These are phyloP conservation scores for Beauveria medogensis DNA, from an alignment of 2,329 filamentous ascomycete species.

Conservation along the genomic window DNA sequence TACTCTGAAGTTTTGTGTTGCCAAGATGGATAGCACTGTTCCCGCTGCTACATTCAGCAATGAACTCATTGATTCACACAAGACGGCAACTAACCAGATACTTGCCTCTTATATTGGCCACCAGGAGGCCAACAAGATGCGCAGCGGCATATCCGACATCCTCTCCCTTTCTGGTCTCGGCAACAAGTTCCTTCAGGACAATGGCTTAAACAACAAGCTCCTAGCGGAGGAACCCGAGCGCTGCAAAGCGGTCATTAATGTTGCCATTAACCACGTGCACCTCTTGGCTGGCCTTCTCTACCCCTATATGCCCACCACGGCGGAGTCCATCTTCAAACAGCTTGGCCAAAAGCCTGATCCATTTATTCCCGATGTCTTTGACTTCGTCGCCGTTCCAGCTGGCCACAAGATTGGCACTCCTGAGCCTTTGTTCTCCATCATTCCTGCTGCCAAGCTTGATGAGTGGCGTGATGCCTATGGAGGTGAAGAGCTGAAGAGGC, in stretches of 20 bases:
- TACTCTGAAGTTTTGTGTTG: slow-evolving; percentile 66
- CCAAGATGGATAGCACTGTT: slow-evolving; percentile 63
- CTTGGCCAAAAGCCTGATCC: slow-evolving; percentile 48
- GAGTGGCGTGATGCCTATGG: slow-evolving; percentile 77
- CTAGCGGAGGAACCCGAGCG: slow-evolving; percentile 46
- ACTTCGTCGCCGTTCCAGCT: slow-evolving; percentile 50
- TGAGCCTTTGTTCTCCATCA: slow-evolving; percentile 71
- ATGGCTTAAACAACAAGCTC: slow-evolving; percentile 46
- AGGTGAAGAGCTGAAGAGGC: slow-evolving; percentile 56
- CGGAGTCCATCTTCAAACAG: slow-evolving; percentile 68
- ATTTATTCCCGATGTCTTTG: slow-evolving; percentile 60
- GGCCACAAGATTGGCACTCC: slow-evolving; percentile 78
- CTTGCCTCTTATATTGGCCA: slow-evolving; percentile 60
- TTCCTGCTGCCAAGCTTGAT: slow-evolving; percentile 71
- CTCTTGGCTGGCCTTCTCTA: slow-evolving; percentile 70
- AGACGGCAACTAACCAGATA: slow-evolving; percentile 56
- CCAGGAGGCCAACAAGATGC: slow-evolving; percentile 64
- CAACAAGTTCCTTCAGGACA: slow-evolving; percentile 44
- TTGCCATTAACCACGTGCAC: slow-evolving; percentile 77
- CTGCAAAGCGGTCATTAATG: slow-evolving; percentile 55
- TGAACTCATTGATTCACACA: slow-evolving; percentile 43
- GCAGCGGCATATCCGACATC: slow-evolving; percentile 55
- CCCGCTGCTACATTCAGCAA: slow-evolving; percentile 52
- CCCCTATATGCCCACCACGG: slow-evolving; percentile 80
- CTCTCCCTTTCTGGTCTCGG: slow-evolving; percentile 57